Percentiles rank a stretch among this genome's conserved stretches.
Evolutionary conservation across 805 yeast species (phyloP).

Genomic region (Candida suzukii): DNA sequence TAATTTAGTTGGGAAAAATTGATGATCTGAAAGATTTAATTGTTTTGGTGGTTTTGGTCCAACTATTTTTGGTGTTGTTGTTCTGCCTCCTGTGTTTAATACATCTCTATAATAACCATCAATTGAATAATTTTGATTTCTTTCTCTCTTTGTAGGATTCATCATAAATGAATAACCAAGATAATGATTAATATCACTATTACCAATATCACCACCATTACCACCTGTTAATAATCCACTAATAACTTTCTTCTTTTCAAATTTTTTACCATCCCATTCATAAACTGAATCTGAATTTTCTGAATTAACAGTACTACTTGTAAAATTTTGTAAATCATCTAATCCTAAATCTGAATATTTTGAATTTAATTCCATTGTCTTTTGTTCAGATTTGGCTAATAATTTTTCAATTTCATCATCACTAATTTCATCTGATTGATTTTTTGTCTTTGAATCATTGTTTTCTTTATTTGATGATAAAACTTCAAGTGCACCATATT

Average conservation of each 20-base stretch:
- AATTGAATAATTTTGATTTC: slow-evolving; percentile 79
- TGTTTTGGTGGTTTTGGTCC: slow-evolving; percentile 85
- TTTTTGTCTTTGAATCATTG: slow-evolving; percentile 5
- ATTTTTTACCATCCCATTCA: slow-evolving; percentile 85
- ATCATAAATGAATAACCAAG: slow-evolving; percentile 63
- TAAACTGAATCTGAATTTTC: slow-evolving; percentile 44
- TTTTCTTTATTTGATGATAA: slow-evolving; percentile 23
- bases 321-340: slow-evolving; percentile 71
- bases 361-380: slow-evolving; percentile 52
- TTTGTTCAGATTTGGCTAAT: slow-evolving; percentile 52
- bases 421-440: slow-evolving; percentile 28
- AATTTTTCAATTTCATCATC: slow-evolving; percentile 59
- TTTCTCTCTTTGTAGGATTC: slow-evolving; percentile 77
- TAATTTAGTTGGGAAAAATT: slow-evolving; percentile 76
- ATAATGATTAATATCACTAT: neutral
- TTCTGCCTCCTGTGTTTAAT: slow-evolving; percentile 62
- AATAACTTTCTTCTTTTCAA: slow-evolving; percentile 56
- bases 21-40: slow-evolving; percentile 79
- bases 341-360: slow-evolving; percentile 64
- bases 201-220: slow-evolving; percentile 14
- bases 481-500: slow-evolving; percentile 71
- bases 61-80: slow-evolving; percentile 32
- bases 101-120: slow-evolving; percentile 58
- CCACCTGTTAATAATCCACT: slow-evolving; percentile 38
- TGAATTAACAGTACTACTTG: slow-evolving; percentile 38